These are phyloP conservation scores for Ilyonectria destructans DNA, from an alignment of 2,329 filamentous ascomycete genomes.

Conservation along the genomic window DNA sequence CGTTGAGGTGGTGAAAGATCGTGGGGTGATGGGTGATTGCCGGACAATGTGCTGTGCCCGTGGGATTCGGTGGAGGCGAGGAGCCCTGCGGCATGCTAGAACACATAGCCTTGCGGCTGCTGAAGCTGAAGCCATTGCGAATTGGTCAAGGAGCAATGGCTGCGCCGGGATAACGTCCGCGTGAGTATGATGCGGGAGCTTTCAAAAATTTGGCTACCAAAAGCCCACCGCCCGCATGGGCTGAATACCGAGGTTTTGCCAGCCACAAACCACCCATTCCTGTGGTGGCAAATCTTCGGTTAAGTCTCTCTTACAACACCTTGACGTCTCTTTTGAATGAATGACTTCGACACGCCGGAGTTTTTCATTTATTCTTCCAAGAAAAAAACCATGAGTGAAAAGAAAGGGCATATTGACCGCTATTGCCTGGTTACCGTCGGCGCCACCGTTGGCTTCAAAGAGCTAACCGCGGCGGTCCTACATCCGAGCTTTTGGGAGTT, in stretches of 20 bases:
- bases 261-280: slow-evolving; percentile 15
- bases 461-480: slow-evolving; percentile 79
- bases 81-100: slow-evolving; percentile 53
- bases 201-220: slow-evolving; percentile 54
- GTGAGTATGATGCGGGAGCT: slow-evolving; percentile 39
- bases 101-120: slow-evolving; percentile 57
- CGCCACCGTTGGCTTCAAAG: slow-evolving; percentile 87
- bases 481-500: slow-evolving; percentile 73
- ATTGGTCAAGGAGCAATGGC: slow-evolving; percentile 45
- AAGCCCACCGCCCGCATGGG: slow-evolving; percentile 24
- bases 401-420: slow-evolving; percentile 39
- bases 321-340: slow-evolving; percentile 1
- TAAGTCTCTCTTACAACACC: slow-evolving; percentile 36
- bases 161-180: slow-evolving; percentile 41
- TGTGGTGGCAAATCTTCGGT: slow-evolving; percentile 32
- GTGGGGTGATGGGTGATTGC: slow-evolving; percentile 40
- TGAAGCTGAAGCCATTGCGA: slow-evolving; percentile 59
- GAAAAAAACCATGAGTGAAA: slow-evolving; percentile 26
- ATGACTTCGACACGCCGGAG: slow-evolving; percentile 15
- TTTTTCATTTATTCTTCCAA: slow-evolving; percentile 9
- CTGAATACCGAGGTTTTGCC: slow-evolving; percentile 49
- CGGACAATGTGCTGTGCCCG: slow-evolving; percentile 46
- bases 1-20: slow-evolving; percentile 53
- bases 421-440: slow-evolving; percentile 91
- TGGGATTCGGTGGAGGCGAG: slow-evolving; percentile 44